Evolutionary conservation across 2,329 filamentous ascomycete species (phyloP).

Genomic region (Leptoxyphium fumago): DNA sequence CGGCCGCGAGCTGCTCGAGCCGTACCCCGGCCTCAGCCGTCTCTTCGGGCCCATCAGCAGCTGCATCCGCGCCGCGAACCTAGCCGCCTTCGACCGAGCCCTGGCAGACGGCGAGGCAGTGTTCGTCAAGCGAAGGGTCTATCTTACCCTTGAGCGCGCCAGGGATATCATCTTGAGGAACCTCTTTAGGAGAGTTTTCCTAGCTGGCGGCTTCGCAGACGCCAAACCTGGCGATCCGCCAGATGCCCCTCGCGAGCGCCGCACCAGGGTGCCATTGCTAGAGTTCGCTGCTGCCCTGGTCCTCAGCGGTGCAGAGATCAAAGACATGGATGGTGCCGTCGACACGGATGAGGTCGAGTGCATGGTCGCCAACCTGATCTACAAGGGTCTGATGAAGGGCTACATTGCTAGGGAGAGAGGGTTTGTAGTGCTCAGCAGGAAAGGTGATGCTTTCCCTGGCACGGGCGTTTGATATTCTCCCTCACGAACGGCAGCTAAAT

Average conservation of each 20-base stretch:
- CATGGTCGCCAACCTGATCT: constrained; percentile 88
- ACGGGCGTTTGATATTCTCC: constrained; percentile 46
- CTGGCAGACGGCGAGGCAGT: constrained; percentile 74
- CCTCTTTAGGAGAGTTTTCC: constrained; percentile 77
- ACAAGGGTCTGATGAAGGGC: constrained; percentile 96
- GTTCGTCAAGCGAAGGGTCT: constrained; percentile 85
- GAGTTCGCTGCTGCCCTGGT: constrained; percentile 79
- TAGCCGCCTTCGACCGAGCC: constrained; percentile 70
- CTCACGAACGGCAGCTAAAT: too few species aligned
- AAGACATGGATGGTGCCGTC: constrained; percentile 44
- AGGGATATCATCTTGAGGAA: constrained; percentile 88
- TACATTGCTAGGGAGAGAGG: constrained; percentile 87
- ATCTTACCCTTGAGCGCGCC: constrained; percentile 81
- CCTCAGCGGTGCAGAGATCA: constrained; percentile 41
- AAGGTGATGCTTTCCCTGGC: constrained; percentile 71
- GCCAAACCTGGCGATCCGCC: constrained; percentile 46
- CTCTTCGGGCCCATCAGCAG: constrained; percentile 65
- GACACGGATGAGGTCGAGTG: constrained; percentile 94
- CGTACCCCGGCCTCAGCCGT: constrained; percentile 59
- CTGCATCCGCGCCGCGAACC: constrained; percentile 70
- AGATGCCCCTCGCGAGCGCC: constrained; percentile 45
- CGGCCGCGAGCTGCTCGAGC: constrained; percentile 51
- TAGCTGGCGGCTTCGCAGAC: constrained; percentile 70
- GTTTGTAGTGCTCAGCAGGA: constrained; percentile 86
- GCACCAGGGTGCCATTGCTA: constrained; percentile 63